Percentiles rank a stretch among this genome's conserved stretches.
Conservation (phyloP, 805 yeast genomes). For the Wickerhamomyces ciferrii region DNA sequence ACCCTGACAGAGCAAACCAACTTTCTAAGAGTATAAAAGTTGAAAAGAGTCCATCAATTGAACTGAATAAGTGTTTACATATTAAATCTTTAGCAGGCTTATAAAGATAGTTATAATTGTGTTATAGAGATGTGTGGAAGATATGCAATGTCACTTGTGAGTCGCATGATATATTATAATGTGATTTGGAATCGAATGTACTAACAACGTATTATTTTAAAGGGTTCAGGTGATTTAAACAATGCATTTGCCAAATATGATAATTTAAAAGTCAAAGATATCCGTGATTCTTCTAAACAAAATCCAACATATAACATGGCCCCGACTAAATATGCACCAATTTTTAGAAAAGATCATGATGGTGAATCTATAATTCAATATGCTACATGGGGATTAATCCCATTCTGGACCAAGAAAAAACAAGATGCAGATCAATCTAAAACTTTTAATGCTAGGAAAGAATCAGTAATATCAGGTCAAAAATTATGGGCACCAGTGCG, state of each 20-base stretch:
- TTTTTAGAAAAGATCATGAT: constrained; percentile 12
- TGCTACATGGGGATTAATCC: constrained; percentile 82
- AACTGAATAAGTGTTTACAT: too few relatives aligned
- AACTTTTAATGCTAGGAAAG: constrained; percentile 73
- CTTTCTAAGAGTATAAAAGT: too few relatives aligned
- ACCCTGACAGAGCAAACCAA: too few relatives aligned
- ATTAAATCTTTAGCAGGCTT: too few relatives aligned
- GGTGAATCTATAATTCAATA: constrained; percentile 29
- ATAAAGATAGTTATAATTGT: too few relatives aligned
- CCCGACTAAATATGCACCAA: constrained; percentile 52
- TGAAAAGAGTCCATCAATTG: too few relatives aligned
- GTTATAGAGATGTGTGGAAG: constrained; percentile 70
- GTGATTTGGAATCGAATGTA: too few relatives aligned
- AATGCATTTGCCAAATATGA: constrained; percentile 7
- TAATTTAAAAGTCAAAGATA: constrained; percentile 2
- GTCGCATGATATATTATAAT: too few relatives aligned
- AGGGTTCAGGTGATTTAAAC: constrained; percentile 12
- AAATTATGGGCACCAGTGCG: constrained; percentile 54
- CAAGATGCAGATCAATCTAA: constrained; percentile 31
- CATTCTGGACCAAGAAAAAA: constrained; percentile 50
- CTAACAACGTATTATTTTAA: neutral
- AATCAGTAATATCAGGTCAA: constrained; percentile 43
- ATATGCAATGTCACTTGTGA: constrained; percentile 42
- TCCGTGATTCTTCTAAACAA: constrained; percentile 16
- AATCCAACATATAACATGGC: constrained; percentile 50